Base-by-base conservation (phyloP, 371 early-diverging fungal species). In the Catenaria anguillulae region DNA sequence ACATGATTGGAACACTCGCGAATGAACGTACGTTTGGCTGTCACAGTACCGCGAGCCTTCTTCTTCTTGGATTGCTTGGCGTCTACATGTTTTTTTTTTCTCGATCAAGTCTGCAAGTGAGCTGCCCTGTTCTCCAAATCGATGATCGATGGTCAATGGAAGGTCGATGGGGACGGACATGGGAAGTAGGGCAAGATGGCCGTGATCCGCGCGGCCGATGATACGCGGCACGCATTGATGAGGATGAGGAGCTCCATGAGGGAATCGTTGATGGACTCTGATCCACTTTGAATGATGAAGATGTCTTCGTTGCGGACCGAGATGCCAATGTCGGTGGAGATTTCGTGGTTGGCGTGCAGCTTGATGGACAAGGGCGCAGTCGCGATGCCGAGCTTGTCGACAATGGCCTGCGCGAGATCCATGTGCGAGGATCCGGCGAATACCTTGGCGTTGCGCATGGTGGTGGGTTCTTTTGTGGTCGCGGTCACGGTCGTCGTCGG, bases 151-250 rank as follows among this genome's bases (percentile, higher is more conserved):
- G n/a, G n/a, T n/a, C n/a, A n/a, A n/a, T n/a, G n/a, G n/a, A n/a
- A n/a, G n/a, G n/a, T n/a, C n/a, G n/a, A n/a, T n/a, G n/a, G n/a
- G n/a, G n/a, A n/a, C n/a, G n/a, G n/a, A n/a, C n/a, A 97, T 35
- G 94, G 94, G 79, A 93, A 95, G 74, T 92, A 93, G 37, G 98
- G 98, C 62, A 97, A 84, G 63, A 97, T 94, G 34, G 95, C 95
- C 24, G 94, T 94, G 70, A 96, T 85, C 56, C 87, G 77, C 62
- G 86, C 84, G 60, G 93, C 94, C 48, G 90, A 90, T 35, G 96
- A 94, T 0, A 92, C 92, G 72, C 90, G 90, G 78, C 97, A 96
- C 29, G 95, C 93, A 69, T 86, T 86, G 72, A 95, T 92, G 88
- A 95, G 89, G 67, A 94, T 91, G 62, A 95, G 79, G 42, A 95